Conservation (phyloP, 2,329 filamentous ascomycete species). For the Calonectria montana region DNA sequence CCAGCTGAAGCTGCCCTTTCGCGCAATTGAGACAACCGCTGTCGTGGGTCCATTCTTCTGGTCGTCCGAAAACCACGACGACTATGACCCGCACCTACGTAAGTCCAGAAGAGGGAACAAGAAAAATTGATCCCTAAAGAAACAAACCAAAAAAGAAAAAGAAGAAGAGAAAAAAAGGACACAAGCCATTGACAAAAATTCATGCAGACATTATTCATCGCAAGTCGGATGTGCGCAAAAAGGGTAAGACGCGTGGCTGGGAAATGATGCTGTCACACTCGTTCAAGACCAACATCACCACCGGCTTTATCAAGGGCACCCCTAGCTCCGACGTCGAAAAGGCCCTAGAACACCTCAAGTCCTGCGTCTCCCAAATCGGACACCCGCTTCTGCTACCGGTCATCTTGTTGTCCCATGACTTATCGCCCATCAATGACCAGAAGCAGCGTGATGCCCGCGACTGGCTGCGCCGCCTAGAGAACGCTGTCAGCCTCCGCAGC, state of each 20-base stretch:
- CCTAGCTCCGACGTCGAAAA: slow-evolving; percentile 64
- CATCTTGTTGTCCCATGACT: slow-evolving; percentile 69
- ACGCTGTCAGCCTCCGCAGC: slow-evolving; percentile 70
- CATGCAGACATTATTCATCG: slow-evolving; percentile 68
- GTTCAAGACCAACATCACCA: slow-evolving; percentile 66
- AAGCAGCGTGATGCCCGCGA: slow-evolving; percentile 73
- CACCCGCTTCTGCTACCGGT: slow-evolving; percentile 70
- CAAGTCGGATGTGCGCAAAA: slow-evolving; percentile 75
- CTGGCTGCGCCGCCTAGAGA: slow-evolving; percentile 70
- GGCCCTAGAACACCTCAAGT: slow-evolving; percentile 61
- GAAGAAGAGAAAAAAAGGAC: not conserved
- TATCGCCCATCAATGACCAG: slow-evolving; percentile 66
- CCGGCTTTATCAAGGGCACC: slow-evolving; percentile 72
- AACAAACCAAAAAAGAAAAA: not conserved
- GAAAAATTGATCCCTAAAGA: not conserved
- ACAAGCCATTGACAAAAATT: not conserved
- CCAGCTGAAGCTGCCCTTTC: slow-evolving; percentile 63
- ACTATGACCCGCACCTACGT: slow-evolving; percentile 68
- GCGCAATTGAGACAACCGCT: slow-evolving; percentile 68
- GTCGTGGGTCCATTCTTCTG: slow-evolving; percentile 74
- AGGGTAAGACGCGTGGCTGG: slow-evolving; percentile 72
- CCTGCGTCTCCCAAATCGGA: slow-evolving; percentile 60
- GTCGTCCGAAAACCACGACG: slow-evolving; percentile 67
- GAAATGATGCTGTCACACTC: slow-evolving; percentile 72
- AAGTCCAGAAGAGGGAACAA: slow-evolving; percentile 39